Percentiles rank a stretch among this genome's conserved stretches.
phyloP scores from a whole-genome alignment of 2,329 filamentous ascomycete species.

The Domatiomyces globalis region DNA sequence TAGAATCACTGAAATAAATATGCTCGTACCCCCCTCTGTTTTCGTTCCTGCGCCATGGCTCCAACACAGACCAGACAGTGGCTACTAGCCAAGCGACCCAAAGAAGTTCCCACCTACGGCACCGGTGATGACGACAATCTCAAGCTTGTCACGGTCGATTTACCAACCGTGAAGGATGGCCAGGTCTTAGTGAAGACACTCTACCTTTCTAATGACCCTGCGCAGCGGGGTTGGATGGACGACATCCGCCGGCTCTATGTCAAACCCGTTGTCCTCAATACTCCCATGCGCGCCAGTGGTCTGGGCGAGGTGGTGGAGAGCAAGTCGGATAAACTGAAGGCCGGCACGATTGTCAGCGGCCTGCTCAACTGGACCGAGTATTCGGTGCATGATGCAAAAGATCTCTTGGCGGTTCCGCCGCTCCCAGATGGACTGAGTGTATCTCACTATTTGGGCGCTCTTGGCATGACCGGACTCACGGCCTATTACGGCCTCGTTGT shows the following conservation, averaged over 20 bases:
- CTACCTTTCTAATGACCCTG: conserved; percentile 40
- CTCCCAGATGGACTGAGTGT: conserved; percentile 11
- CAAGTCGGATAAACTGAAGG: conserved; percentile 19
- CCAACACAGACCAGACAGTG: conserved; percentile 11
- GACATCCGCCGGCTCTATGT: conserved; percentile 31
- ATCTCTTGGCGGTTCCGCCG: conserved; percentile 1
- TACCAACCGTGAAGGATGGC: conserved; percentile 21
- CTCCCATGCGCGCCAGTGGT: conserved; percentile 25
- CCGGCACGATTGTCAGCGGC: conserved; percentile 26
- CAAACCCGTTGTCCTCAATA: conserved; percentile 30
- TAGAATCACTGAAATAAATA: no score
- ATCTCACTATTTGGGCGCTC: conserved; percentile 30
- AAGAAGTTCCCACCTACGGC: conserved; percentile 7
- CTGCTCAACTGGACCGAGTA: conserved; percentile 30
- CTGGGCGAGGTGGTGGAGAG: conserved; percentile 28
- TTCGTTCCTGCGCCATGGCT: conserved; percentile 16
- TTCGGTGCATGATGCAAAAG: conserved; percentile 24
- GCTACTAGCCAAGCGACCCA: conserved; percentile 10
- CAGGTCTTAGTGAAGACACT: conserved; percentile 35
- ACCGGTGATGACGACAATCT: conserved; percentile 7
- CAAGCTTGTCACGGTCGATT: conserved; percentile 7
- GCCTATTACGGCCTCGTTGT: conserved; percentile 62
- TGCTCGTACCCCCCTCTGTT: no score
- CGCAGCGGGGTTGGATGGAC: conserved; percentile 39
- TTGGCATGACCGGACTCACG: conserved; percentile 41